Conservation (phyloP, 1,139 yeast genomes). For the Taphrina pruni region DNA sequence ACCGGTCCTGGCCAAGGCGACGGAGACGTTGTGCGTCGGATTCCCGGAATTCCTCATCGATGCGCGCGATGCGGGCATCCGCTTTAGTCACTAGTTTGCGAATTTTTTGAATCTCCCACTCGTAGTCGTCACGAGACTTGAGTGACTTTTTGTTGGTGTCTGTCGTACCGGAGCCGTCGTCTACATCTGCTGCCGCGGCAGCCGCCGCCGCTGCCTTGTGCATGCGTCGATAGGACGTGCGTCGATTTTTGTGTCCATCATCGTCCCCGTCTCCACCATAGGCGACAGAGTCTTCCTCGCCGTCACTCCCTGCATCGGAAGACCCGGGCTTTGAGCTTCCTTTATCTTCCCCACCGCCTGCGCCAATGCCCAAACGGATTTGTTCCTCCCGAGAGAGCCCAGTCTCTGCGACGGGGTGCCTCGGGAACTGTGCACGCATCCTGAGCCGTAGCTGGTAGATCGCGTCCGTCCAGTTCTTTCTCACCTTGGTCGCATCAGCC, state of each 20-base stretch:
- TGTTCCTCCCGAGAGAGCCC: conserved; percentile 27
- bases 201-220: conserved; percentile 22
- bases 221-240: conserved; percentile 1
- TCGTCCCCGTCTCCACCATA: neutral
- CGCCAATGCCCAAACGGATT: neutral
- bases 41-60: conserved; percentile 52
- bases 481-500: conserved; percentile 69
- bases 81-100: conserved; percentile 56
- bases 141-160: neutral
- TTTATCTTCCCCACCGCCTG: neutral
- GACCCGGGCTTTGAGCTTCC: conserved; percentile 4
- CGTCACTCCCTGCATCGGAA: conserved; percentile 49
- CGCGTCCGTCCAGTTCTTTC: conserved; percentile 52
- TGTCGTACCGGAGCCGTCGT: conserved; percentile 43
- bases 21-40: conserved; percentile 77
- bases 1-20: conserved; percentile 80
- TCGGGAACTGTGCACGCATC: conserved; percentile 34
- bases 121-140: conserved; percentile 29
- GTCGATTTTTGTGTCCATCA: neutral
- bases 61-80: conserved; percentile 59
- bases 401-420: neutral
- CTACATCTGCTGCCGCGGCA: conserved; percentile 45
- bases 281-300: conserved; percentile 41
- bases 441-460: conserved; percentile 20
- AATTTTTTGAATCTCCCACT: conserved; percentile 40